Base-by-base conservation (phyloP, 2,329 filamentous ascomycete genomes). In the Bertia moriformis region DNA sequence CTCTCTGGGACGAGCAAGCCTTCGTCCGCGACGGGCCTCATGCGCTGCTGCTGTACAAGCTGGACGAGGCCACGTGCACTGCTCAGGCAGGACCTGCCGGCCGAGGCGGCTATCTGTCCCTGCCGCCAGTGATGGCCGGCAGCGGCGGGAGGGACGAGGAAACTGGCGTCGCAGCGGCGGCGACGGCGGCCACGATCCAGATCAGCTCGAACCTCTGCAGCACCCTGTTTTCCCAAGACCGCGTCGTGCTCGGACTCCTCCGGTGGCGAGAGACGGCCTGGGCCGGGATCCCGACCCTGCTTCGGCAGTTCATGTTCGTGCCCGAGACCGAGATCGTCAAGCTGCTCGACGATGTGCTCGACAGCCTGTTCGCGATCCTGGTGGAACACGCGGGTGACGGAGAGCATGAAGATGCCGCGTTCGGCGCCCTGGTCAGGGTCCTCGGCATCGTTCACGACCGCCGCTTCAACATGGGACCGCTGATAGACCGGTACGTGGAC, bases 301-400 rank as follows among this genome's bases (percentile, higher is more conserved):
- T 98, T 30, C 82, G 83, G 53, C 79, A 88, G 47, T 73, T 96
- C 38, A 78, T 88, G 15, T 96, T 96, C 47, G 88, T 96, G 1
- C 84, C 91, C 0, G 91, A 98, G 55, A 94, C 96, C 41, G 93
- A 98, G 59, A 83, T 98, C 20, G 91, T 98, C 44, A 98, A 96
- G 62, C 71, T 96, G 32, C 65, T 96, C 4, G 81, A 74, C 45
- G 83, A 93, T 49, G 87, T 96, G 1, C 80, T 96, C 39, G 85
- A 94, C 55, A 77, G 85, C 0, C 71, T 96, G 1, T 98, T 98
- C 53, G 81, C 84, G 4, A 87, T 95, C 19, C 65, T 96, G 19
- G 84, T 93, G 19, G 87, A 95, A 48, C 79, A 93, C 51, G 78
- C 85, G n/a, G 86, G 85, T 10, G 86, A 86, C 46, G 85, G 93